Evolutionary conservation across 2,329 filamentous ascomycete species (phyloP).

Genomic region (Capronia epimyces): DNA sequence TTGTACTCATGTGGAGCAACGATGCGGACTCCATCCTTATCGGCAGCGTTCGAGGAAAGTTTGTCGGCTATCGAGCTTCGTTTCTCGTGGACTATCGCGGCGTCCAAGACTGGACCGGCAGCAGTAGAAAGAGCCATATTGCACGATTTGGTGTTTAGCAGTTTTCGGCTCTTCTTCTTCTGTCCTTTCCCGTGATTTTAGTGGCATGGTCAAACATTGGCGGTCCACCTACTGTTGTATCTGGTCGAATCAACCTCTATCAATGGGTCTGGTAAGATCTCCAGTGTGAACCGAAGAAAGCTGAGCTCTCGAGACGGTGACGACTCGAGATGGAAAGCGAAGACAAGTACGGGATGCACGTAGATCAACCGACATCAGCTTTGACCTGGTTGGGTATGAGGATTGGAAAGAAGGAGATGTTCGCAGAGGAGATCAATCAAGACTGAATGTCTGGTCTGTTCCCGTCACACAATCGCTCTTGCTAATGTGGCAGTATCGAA

Average conservation of each 20-base stretch:
- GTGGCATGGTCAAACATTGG: conserved; percentile 17
- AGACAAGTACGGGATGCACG: conserved; percentile 50
- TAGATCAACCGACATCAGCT: conserved; percentile 55
- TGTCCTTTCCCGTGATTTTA: conserved; percentile 12
- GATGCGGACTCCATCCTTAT: conserved; percentile 56
- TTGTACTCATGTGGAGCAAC: conserved; percentile 63
- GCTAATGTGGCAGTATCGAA: background rate
- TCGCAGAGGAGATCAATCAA: background rate
- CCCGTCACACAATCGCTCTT: conserved; percentile 4
- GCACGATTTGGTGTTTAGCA: conserved; percentile 14
- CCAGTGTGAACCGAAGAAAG: conserved; percentile 53
- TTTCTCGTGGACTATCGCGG: conserved; percentile 26
- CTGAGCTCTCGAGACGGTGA: conserved; percentile 53
- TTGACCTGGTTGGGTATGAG: conserved; percentile 5
- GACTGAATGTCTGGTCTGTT: background rate
- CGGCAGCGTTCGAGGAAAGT: conserved; percentile 29
- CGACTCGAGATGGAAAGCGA: conserved; percentile 52
- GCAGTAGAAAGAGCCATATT: conserved; percentile 28
- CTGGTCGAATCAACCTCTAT: conserved; percentile 32
- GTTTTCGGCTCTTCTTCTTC: conserved; percentile 8
- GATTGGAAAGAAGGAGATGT: background rate
- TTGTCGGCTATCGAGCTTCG: conserved; percentile 18
- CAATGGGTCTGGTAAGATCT: conserved; percentile 45
- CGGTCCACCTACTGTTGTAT: conserved; percentile 25
- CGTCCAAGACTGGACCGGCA: conserved; percentile 26